phyloP scores from a whole-genome alignment of 2,329 filamentous ascomycete genomes.

The Chaetomiaceae sp. region DNA sequence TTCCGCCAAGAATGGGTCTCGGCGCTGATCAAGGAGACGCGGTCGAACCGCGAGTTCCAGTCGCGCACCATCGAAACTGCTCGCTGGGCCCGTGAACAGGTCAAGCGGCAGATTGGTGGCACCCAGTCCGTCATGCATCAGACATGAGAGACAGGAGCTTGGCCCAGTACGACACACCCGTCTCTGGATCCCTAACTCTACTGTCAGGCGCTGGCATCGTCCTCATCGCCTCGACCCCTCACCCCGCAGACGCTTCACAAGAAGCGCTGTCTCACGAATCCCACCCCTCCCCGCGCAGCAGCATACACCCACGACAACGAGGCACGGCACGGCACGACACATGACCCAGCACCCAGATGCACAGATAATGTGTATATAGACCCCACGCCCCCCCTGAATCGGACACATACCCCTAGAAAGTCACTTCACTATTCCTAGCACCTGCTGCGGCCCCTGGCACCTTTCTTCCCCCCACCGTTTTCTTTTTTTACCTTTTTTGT shows the following conservation, averaged over 20 bases:
- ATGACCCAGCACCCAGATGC: slow-evolving; percentile 22
- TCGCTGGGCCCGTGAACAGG: slow-evolving; percentile 94
- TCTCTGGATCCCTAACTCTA: slow-evolving; percentile 6
- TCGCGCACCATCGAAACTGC: slow-evolving; percentile 86
- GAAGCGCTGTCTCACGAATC: slow-evolving; percentile 12
- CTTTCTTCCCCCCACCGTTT: slow-evolving; percentile 5
- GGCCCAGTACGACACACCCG: slow-evolving; percentile 11
- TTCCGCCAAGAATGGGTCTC: slow-evolving; percentile 93
- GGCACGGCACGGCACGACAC: slow-evolving; percentile 20
- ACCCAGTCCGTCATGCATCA: slow-evolving; percentile 48
- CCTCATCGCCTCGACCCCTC: neutral
- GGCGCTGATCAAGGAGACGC: slow-evolving; percentile 84
- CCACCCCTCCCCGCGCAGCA: slow-evolving; percentile 13
- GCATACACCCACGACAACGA: slow-evolving; percentile 17
- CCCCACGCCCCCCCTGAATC: slow-evolving; percentile 18
- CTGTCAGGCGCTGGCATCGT: slow-evolving; percentile 11
- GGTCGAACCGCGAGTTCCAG: slow-evolving; percentile 81
- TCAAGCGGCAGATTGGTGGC: slow-evolving; percentile 78
- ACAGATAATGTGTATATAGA: slow-evolving; percentile 28
- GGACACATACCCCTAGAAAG: slow-evolving; percentile 25
- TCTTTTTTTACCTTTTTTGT: slow-evolving; percentile 17
- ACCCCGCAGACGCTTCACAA: slow-evolving; percentile 7
- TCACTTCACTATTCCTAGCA: slow-evolving; percentile 23
- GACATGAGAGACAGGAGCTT: slow-evolving; percentile 34
- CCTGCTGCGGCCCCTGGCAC: slow-evolving; percentile 19